Conservation (phyloP, 495 filamentous ascomycete species). For the Penicillium herquei region DNA sequence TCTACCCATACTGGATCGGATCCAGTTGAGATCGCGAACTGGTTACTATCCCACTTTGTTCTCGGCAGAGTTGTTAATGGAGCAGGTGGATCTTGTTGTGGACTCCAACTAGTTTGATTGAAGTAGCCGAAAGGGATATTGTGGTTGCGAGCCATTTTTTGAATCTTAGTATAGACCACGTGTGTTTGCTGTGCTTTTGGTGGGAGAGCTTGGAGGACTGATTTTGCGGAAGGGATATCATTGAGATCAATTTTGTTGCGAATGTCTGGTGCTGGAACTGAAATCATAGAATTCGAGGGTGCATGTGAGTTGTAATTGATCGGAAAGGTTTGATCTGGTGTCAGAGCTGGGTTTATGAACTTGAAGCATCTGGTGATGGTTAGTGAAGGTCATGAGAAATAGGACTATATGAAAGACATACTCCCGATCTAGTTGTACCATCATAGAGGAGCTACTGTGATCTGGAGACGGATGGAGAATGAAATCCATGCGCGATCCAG, state of each 20-base stretch:
- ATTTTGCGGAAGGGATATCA: conserved; percentile 21
- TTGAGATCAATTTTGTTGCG: conserved; percentile 23
- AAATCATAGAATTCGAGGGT: not conserved
- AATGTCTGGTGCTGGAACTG: conserved; percentile 3
- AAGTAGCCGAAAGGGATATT: conserved; percentile 48
- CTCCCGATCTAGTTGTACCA: conserved; percentile 44
- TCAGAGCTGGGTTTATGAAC: conserved; percentile 45
- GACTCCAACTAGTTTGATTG: conserved; percentile 47
- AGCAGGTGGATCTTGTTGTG: conserved; percentile 29
- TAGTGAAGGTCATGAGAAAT: not conserved
- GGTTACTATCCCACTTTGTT: conserved; percentile 41
- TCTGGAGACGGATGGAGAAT: conserved; percentile 21
- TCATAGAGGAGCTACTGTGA: conserved; percentile 21
- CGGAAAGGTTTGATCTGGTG: conserved; percentile 40
- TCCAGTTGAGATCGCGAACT: conserved; percentile 34
- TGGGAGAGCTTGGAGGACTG: conserved; percentile 23
- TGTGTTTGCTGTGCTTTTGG: conserved; percentile 36
- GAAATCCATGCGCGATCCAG: conserved; percentile 52
- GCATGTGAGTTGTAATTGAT: conserved; percentile 17
- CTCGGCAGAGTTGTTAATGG: conserved; percentile 33
- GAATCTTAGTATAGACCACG: conserved; percentile 49
- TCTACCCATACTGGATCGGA: conserved; percentile 40
- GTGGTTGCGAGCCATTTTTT: conserved; percentile 36
- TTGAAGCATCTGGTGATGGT: conserved; percentile 39
- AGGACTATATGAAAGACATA: conserved; percentile 14